Base-by-base conservation (phyloP, 2,329 filamentous ascomycete genomes). In the Diaporthe sp. region DNA sequence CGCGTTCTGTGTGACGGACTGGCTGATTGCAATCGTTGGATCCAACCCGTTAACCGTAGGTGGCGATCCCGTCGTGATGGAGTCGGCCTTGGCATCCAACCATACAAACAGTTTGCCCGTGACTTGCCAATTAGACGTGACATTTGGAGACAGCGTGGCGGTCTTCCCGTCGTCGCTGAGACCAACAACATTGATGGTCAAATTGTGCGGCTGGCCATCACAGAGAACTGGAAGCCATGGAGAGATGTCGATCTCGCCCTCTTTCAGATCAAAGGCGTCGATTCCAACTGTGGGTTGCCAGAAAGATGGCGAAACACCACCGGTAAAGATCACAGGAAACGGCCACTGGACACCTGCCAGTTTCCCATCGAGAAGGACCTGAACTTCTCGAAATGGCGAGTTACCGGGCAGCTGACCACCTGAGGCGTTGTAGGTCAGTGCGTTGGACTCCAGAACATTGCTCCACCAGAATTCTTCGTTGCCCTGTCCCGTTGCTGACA, bases 391-490 rank as follows among this genome's bases (percentile, higher is more conserved):
- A 81, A 94, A 96, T 0, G 94, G 91, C 4, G 93, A 93, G 78
- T 90, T 91, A 0, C 93, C 94, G 31, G 90, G 90, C 0, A 95
- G 86, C 3, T 84, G 84, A 25, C 90, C 91, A 12, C 88, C 87
- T 1, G 87, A 87, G 10, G 84, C 82, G 6, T 88, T 86, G 81
- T 95, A 96, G 2, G 89, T 88, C 53, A 88, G 78, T 4, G 86
- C 86, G 77, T 92, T 89, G 17, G 89, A 90, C 57, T 92, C 88
- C 2, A 93, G 89, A 1, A 95, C 92, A 80, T 96, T 96, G 74
- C 88, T 90, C 92, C 93, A 97, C 94, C 94, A 97, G 80, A 96
- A 96, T 82, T 97, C 95, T 84, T 97, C 95, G 19, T 88, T 85
- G 0, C 88, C 89, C 82, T 97, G 95, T 0, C 94, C 95, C 77